Evolutionary conservation across 768 basidiomycete genomes (phyloP).

Genomic region (Lactarius sanguifluus): DNA sequence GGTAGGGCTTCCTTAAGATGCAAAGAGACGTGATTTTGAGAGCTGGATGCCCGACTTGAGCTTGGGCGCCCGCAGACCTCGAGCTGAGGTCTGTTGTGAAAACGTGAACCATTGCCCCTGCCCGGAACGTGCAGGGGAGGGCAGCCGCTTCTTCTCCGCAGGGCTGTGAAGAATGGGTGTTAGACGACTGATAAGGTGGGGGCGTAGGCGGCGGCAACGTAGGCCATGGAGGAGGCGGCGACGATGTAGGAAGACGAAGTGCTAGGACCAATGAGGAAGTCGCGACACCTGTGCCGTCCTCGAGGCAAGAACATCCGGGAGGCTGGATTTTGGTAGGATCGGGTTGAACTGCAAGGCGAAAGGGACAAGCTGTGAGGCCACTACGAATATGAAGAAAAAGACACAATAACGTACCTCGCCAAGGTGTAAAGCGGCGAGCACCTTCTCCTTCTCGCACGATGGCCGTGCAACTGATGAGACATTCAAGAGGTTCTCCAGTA

Average conservation of each 20-base stretch:
- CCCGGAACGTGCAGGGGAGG: background rate
- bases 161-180: background rate
- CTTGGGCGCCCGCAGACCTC: background rate
- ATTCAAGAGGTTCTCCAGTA: conserved; percentile 72
- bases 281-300: conserved; percentile 9
- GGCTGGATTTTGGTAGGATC: conserved; percentile 14
- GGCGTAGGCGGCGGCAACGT: conserved; percentile 3
- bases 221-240: conserved; percentile 11
- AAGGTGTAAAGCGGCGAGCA: conserved; percentile 64
- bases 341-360: conserved; percentile 12
- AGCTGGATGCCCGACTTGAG: background rate
- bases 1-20: conserved; percentile 27
- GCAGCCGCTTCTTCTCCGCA: conserved; percentile 1
- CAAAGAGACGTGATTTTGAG: conserved; percentile 35
- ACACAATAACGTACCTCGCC: conserved; percentile 74
- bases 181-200: background rate
- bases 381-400: too few species aligned
- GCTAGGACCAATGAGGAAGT: conserved; percentile 22
- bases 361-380: too few species aligned
- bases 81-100: background rate
- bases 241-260: background rate
- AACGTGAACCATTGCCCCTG: conserved; percentile 9
- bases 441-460: conserved; percentile 70
- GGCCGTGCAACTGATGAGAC: conserved; percentile 60
- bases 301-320: conserved; percentile 16